These are phyloP conservation scores for Rusavskia elegans DNA, from an alignment of 495 filamentous ascomycete genomes.

Conservation along the genomic window DNA sequence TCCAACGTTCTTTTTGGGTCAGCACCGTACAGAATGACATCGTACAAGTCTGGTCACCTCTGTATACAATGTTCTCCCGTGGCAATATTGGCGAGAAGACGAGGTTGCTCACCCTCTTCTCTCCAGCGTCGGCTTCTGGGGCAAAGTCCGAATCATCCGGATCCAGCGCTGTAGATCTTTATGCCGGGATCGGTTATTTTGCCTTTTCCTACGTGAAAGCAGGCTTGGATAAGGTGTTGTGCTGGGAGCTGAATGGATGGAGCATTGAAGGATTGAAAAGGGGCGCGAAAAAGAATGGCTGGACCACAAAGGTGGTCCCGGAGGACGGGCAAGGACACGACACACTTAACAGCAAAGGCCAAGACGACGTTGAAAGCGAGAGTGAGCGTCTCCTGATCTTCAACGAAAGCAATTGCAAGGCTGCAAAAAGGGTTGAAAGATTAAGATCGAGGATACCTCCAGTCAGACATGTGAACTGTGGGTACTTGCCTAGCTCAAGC, in stretches of 20 bases:
- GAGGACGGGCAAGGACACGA: slow-evolving; percentile 13
- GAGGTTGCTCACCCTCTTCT: slow-evolving; percentile 35
- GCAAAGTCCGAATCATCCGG: slow-evolving; percentile 5
- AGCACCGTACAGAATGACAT: slow-evolving; percentile 62
- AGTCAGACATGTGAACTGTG: slow-evolving; percentile 63
- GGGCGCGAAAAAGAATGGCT: slow-evolving; percentile 54
- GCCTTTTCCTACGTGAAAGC: slow-evolving; percentile 59
- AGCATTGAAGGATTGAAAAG: slow-evolving; percentile 65
- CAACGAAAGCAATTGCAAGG: slow-evolving; percentile 12
- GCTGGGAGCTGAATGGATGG: slow-evolving; percentile 86
- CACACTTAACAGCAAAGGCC: slow-evolving; percentile 10
- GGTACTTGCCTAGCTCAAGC: slow-evolving; percentile 56
- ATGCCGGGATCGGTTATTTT: slow-evolving; percentile 89
- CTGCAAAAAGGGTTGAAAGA: slow-evolving; percentile 2
- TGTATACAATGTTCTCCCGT: slow-evolving; percentile 80
- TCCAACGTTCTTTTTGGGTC: slow-evolving; percentile 53
- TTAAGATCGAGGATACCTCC: slow-evolving; percentile 13
- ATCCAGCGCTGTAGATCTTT: slow-evolving; percentile 59
- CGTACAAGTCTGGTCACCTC: slow-evolving; percentile 70
- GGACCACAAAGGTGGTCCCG: slow-evolving; percentile 35
- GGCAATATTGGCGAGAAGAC: slow-evolving; percentile 86
- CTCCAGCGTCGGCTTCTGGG: slow-evolving; percentile 9
- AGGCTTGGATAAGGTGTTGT: slow-evolving; percentile 54
- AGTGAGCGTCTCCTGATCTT: slow-evolving; percentile 39
- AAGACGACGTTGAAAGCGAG: background rate